Evolutionary conservation across 2,329 filamentous ascomycete species (phyloP), one percentile per base, ranked within the genome.

Genomic region (Phaeophleospora eucalypticola): DNA sequence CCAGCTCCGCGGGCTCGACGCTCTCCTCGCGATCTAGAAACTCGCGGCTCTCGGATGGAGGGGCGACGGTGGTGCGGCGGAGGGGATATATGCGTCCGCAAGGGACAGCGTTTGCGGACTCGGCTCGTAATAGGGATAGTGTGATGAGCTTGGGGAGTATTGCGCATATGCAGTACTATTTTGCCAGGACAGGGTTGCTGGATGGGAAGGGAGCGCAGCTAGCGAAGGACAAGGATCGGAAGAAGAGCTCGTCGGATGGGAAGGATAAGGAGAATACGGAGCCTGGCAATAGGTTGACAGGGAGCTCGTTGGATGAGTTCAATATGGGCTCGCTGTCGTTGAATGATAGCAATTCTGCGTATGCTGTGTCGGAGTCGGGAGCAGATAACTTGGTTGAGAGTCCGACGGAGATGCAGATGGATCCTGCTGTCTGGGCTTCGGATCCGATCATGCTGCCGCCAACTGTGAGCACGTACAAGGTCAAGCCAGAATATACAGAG

Each of bases 131-230:
- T 41, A 80, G 93, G 53, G 91, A 98, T 67, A 96, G 90, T 65
- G 93, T 98, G 56, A 85, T 97, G 81, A 95, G 89, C 63, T 72
- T 98, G 52, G 93, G 93, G 45, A 96, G 90, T 68, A 98, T 98
- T 60, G 89, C 90, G 46, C 93, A 98, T 71, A 75, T 98, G 63
- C 93, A 98, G 69, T 95, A 97, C 71, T 98, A 97, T 71, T 98
- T 98, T 72, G 91, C 93, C 29, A 79, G 93, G 49, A 98, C 93
- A 0, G 93, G 93, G 4, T 71, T 98, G 54, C 72, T 98, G 41
- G 93, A 98, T 63, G 89, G 91, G 46, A 96, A 96, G 66, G 91
- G 90, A 29, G 93, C 82, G 44, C 86, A 94, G 66, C 72, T 94
- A 49, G 84, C 87, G 17, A 86, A 86, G 60, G 86, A 84, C 65